phyloP scores from a whole-genome alignment of 116 monocot genomes.

The Papilionanthe hybrid region DNA sequence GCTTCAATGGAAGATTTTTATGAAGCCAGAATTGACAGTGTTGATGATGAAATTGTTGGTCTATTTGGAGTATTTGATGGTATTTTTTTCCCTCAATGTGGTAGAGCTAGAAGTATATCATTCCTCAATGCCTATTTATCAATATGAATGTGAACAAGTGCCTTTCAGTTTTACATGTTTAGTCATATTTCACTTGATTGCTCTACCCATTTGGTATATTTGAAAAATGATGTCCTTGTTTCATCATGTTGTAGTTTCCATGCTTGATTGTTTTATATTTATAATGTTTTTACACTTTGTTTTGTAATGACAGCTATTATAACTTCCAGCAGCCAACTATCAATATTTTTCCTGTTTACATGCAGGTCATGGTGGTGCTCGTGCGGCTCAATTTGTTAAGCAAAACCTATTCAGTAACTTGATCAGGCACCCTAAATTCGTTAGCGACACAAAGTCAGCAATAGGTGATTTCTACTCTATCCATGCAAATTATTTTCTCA shows the following conservation, averaged over 20 bases:
- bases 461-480: constrained; percentile 50
- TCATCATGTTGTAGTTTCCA: not conserved
- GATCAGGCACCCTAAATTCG: constrained; percentile 86
- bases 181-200: not conserved
- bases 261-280: not conserved
- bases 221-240: not conserved
- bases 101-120: not conserved
- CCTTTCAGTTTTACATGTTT: not conserved
- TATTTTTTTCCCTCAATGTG: constrained; percentile 13
- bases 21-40: constrained; percentile 82
- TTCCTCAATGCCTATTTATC: not conserved
- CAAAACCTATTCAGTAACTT: constrained; percentile 91
- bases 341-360: not conserved
- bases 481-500: not conserved
- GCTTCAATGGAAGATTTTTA: constrained; percentile 94
- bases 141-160: not conserved
- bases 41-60: constrained; percentile 88
- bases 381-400: constrained; percentile 94
- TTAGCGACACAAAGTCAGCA: constrained; percentile 81
- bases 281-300: not conserved
- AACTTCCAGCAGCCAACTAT: not conserved
- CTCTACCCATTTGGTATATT: not conserved
- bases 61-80: constrained; percentile 99
- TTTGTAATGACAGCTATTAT: not conserved
- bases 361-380: constrained; percentile 87